Evolutionary conservation across 73 alveolate genomes (phyloP), one percentile per base, ranked within the genome.

Genomic region (Blepharisma stoltei): DNA sequence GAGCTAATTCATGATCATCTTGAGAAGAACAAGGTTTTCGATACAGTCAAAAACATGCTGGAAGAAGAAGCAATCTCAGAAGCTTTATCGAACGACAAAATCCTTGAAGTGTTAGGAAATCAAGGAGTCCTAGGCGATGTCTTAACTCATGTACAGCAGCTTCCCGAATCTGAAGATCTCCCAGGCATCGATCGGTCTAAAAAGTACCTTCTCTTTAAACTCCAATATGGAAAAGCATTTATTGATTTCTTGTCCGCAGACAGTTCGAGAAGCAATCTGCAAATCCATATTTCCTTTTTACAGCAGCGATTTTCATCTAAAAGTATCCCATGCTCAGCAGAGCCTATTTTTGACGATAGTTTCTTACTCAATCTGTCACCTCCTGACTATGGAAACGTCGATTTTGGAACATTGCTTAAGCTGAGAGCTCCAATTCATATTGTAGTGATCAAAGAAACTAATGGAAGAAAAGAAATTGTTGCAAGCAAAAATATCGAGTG

Each of bases 401-500:
- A 87, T 54, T 71, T 88, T 4, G 54, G 77, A 6, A 0, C 89
- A 54, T 44, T 87, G 71, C 70, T 87, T 54, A 87, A 87, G 81
- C 78, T 78, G 1, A 67, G 77, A 54, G 49, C 82, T 5, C 83
- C 87, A 27, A 7, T 87, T 32, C 85, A 84, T 45, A 32, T 87
- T 9, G 80, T 81, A 6, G 71, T 87, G 0, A 78, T 71, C n/a
- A 70, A 73, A 37, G 80, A 78, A 27, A 68, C 48, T 68, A 49
- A 47, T 54, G 86, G 76, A 25, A 71, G 81, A 25, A 65, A 84
- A 55, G 82, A 77, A 23, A 86, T 87, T 20, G 21, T 87, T 44
- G 86, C 91, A 5, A 83, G 91, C 25, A 86, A 87, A 78, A 78
- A 54, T 45, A 70, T 88, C 1, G 95, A 88, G 46, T 88, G 95